Evolutionary conservation across 139 green algal genomes (phyloP), one percentile per base, ranked within the genome.

Genomic region (Chlorella sp.): DNA sequence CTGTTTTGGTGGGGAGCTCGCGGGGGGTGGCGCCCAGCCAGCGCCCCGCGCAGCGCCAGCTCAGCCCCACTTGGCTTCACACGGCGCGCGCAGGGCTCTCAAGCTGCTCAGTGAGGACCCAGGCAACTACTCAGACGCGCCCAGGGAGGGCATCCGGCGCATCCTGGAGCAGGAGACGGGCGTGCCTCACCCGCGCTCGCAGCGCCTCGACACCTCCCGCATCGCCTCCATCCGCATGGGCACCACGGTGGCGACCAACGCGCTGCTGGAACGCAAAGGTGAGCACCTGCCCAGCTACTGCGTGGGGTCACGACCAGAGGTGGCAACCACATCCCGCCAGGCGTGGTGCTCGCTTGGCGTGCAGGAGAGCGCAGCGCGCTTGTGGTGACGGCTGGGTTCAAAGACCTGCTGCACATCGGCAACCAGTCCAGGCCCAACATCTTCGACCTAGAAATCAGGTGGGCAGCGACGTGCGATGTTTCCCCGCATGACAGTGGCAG

Each of bases 31-130:
- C n/a, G n/a, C n/a, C 27, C 3, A 27, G 31, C 5, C 64, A 36
- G 35, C 10, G n/a, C 5, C 31, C 4, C 26, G 6, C 20, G 34
- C 10, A 55, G 10, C 17, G 42, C 10, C 42, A 10, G 42, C 42
- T 24, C 17, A 10, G 17, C 42, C 10, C n/a, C 62, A 42, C 26
- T 20, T 35, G n/a, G 23, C n/a, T 20, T 68, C 6, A 26, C 62
- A 36, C 22, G 62, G n/a, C 27, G 26, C 10, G 23, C 6, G 62
- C 67, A 91, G 85, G 74, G 82, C 90, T 5, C 68, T 96, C 35
- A 99, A 99, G 85, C 86, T 99, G 51, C 81, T 99, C n/a, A 95
- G 86, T 23, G 95, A 93, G 65, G 93, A 99, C 76, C 94, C 94
- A 2, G 72, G 68, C 26, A 96, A 97, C 74, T 99, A 99, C 80